Base-by-base conservation (phyloP, 371 early-diverging fungal species). In the Lichtheimia ornata region DNA sequence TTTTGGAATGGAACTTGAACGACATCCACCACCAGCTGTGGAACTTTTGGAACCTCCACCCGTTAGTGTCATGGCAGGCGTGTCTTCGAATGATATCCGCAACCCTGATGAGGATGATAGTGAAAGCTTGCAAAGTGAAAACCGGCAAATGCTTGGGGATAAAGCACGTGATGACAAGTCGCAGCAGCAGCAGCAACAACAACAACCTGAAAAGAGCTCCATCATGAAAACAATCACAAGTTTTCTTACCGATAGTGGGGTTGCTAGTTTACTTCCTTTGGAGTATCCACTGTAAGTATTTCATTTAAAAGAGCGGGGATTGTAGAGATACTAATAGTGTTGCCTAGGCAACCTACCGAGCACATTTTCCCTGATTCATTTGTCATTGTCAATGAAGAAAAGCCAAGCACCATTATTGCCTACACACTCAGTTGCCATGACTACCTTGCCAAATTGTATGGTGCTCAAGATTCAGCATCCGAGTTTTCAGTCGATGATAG, bases 351-450 rank as follows among this genome's bases (percentile, higher is more conserved):
- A 22, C 47, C 47, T 18, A 18, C 47, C 47, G 47, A 47, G 11
- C 96, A 97, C 67, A 74, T 97, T 5, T 88, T 96, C 59, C 84
- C 88, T 3, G 94, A 92, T 56, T 96, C 96, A 0, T 79, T 84
- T 28, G 87, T 97, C 30, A 87, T 97, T 40, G 89, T 97, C 4
- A 85, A 93, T 28, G 97, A 97, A 65, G 91, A 94, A 53, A 96
- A 97, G 62, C 97, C 97, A 6, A 93, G 92, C 66, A 95, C 97
- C 0, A 94, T 98, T 57, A 89, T 98, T 58, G 95, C 98, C 0
- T 91, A 92, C 68, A 89, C 96, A 0, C 76, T 97, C 20, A 80
- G 72, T 44, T 82, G 75, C n/a, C 70, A 76, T 24, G 82, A 84
- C 24, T 87, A 84, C 44, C 55, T 73, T 7, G 69, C 66, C 15